Evolutionary conservation across 345 rosid species (phyloP), one percentile per base, ranked within the genome.

Genomic region (Eucalyptus sp.): DNA sequence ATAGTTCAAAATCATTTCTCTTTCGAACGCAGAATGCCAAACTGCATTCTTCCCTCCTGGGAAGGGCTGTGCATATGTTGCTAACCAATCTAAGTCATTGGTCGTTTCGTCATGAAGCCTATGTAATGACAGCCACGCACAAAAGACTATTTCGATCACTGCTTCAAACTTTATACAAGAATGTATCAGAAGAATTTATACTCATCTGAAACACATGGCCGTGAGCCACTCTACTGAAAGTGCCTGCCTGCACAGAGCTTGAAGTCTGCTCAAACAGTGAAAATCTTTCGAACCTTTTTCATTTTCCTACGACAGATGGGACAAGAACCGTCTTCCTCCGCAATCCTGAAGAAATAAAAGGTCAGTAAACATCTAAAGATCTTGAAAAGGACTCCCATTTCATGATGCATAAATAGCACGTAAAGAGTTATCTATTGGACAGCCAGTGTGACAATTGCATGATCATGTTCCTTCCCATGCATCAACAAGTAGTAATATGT

Each of bases 231-330:
- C 54, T 9, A 13, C 31, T 48, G 54, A 46, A 85, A 85, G 22
- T 46, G 56, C 37, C 44, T 48, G 56, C 46, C 83, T 76, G 48
- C 37, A 31, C 88, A 66, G 24, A 37, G 48, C 83, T 37, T 76
- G 48, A 76, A 76, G 15, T 20, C 83, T 76, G 54, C 91, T 93
- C 91, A 95, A 87, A 92, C 95, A 43, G 93, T 86, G 88, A 94
- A 94, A 50, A 95, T 93, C 90, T 89, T 94, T 87, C 95, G 85
- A 80, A 94, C 97, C 89, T 95, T 95, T 94, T 93, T 95, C 88
- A 93, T 93, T 86, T 87, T 91, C 89, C 93, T 91, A 4, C 92
- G 91, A 89, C 96, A 95, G 60, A 92, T 66, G 15, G 97, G 96
- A 88, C 96, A 95, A 66, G 89, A 89, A 64, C 94, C 94, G 31